Percentiles rank a stretch among this genome's conserved stretches.
Evolutionary conservation across 805 yeast genomes (phyloP).

Genomic region (Cyberlindnera bimundalis): DNA sequence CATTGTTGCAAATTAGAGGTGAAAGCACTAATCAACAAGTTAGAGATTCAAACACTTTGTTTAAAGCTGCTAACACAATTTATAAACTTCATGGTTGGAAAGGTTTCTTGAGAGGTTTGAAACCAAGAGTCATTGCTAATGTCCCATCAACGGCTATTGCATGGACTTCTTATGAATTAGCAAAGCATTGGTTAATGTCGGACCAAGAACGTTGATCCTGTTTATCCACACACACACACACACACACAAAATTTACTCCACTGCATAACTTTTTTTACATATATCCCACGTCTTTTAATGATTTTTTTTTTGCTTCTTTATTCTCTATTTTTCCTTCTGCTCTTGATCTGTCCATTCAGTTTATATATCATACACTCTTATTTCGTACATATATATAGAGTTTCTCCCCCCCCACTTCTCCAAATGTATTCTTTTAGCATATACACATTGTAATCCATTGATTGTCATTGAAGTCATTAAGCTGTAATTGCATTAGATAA

Average conservation of each 20-base stretch:
- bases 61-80: conserved; percentile 67
- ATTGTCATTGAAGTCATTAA: not conserved
- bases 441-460: not conserved
- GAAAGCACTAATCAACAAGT: conserved; percentile 41
- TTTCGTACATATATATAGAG: too few relatives aligned
- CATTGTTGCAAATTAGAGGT: conserved; percentile 83
- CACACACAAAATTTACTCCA: too few relatives aligned
- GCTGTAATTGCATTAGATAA: conserved; percentile 20
- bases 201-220: too few relatives aligned
- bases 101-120: conserved; percentile 81
- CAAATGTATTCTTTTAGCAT: too few relatives aligned
- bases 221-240: too few relatives aligned
- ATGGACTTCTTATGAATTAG: conserved; percentile 98
- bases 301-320: too few relatives aligned
- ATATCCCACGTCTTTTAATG: too few relatives aligned
- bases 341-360: too few relatives aligned
- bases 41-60: conserved; percentile 59
- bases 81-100: conserved; percentile 53
- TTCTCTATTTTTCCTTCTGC: too few relatives aligned
- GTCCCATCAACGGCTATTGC: conserved; percentile 96
- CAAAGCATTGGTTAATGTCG: conserved; percentile 48
- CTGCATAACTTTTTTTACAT: too few relatives aligned
- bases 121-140: conserved; percentile 87
- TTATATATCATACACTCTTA: too few relatives aligned
- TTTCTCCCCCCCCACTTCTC: too few relatives aligned